A percentile compares a stretch with the other conserved stretches of the same genome.
These are phyloP conservation scores for Candida vartiovaarae DNA, from an alignment of 805 yeast species.

Conservation along the genomic window DNA sequence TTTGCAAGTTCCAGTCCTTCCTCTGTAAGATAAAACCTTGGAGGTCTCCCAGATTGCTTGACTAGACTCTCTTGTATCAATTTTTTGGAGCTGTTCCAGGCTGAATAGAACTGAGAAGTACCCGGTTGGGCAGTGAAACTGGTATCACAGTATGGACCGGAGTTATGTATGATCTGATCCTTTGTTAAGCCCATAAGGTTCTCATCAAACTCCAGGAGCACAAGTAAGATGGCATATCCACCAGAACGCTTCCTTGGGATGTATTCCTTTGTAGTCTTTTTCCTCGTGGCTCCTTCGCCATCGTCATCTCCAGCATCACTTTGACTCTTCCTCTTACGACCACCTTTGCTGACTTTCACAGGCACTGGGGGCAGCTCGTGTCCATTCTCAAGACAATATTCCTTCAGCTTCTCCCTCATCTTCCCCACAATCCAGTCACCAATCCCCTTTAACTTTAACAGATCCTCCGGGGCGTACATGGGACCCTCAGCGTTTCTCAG, in stretches of 20 bases:
- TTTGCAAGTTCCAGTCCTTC: conserved; percentile 61
- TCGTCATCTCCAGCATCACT: conserved; percentile 2
- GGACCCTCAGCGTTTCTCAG: conserved; percentile 37
- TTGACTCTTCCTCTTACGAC: conserved; percentile 8
- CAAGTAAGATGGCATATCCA: conserved; percentile 72
- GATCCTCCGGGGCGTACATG: conserved; percentile 48
- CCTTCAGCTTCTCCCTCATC: conserved; percentile 39
- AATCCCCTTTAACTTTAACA: conserved; percentile 53
- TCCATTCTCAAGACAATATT: conserved; percentile 52
- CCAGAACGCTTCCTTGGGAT: conserved; percentile 76
- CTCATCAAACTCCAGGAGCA: conserved; percentile 43
- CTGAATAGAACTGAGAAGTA: conserved; percentile 58
- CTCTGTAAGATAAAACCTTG: conserved; percentile 56
- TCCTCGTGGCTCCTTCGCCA: conserved; percentile 11
- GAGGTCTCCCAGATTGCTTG: conserved; percentile 48
- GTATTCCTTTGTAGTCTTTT: conserved; percentile 34
- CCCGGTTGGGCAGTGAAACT: conserved; percentile 56
- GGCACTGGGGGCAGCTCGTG: conserved; percentile 35
- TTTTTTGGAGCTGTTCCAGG: conserved; percentile 68
- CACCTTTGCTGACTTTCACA: conserved; percentile 6
- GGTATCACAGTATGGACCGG: conserved; percentile 46
- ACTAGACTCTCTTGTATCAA: conserved; percentile 57
- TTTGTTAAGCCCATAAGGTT: conserved; percentile 53
- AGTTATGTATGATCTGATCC: conserved; percentile 48
- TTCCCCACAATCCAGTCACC: conserved; percentile 62